Percentiles rank a stretch among this genome's conserved stretches.
phyloP scores from a whole-genome alignment of 2,329 filamentous ascomycete genomes.

The Metarhizium brunneum region DNA sequence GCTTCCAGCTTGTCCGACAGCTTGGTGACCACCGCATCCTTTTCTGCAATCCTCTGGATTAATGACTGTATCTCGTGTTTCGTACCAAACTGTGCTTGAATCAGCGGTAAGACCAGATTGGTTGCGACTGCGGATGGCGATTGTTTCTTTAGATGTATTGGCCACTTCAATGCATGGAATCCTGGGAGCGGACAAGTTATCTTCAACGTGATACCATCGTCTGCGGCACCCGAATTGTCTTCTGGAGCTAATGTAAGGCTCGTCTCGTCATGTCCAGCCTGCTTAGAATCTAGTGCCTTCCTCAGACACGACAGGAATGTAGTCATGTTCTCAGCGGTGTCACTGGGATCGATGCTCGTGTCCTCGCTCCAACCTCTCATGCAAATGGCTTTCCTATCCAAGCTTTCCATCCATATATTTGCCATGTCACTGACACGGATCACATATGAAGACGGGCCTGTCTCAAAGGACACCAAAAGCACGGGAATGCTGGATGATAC shows the following conservation, averaged over 20 bases:
- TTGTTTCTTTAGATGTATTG: slow-evolving; percentile 43
- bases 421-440: slow-evolving; percentile 63
- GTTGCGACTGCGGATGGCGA: slow-evolving; percentile 33
- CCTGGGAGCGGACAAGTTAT: slow-evolving; percentile 56
- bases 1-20: slow-evolving; percentile 45
- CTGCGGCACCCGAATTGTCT: slow-evolving; percentile 21
- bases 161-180: slow-evolving; percentile 56
- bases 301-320: slow-evolving; percentile 58
- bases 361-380: slow-evolving; percentile 51
- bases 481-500: slow-evolving; percentile 38
- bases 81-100: slow-evolving; percentile 35
- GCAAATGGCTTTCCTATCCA: slow-evolving; percentile 54
- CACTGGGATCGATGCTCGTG: slow-evolving; percentile 65
- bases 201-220: slow-evolving; percentile 38
- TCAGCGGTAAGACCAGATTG: slow-evolving; percentile 41
- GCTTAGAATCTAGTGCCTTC: slow-evolving; percentile 38
- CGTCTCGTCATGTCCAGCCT: slow-evolving; percentile 33
- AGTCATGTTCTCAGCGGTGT: slow-evolving; percentile 56
- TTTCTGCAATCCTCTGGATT: slow-evolving; percentile 33
- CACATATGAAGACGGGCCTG: slow-evolving; percentile 48
- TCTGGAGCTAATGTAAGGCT: slow-evolving; percentile 32
- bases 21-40: slow-evolving; percentile 41
- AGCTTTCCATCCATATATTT: slow-evolving; percentile 61
- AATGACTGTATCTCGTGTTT: slow-evolving; percentile 34
- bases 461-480: slow-evolving; percentile 53